phyloP scores from a whole-genome alignment of 768 basidiomycete species.

The Pleurotus tuber-regium region DNA sequence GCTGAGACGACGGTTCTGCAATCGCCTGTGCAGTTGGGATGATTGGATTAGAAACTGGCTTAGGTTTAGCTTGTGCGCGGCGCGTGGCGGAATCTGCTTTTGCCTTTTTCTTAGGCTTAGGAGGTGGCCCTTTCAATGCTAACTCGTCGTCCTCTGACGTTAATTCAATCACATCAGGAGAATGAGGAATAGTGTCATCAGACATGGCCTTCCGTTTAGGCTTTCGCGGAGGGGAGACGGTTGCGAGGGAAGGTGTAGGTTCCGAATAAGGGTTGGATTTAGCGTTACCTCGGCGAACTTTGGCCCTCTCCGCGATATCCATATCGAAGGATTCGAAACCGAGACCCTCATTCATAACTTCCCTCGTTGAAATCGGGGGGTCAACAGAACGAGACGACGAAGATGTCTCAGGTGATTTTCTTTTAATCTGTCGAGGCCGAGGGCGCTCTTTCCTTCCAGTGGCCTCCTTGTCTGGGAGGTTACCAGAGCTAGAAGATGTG shows the following conservation, averaged over 20 bases:
- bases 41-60: neutral
- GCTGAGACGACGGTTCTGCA: conserved; percentile 14
- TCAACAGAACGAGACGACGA: conserved; percentile 13
- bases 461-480: neutral
- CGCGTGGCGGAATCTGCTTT: conserved; percentile 14
- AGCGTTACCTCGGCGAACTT: conserved; percentile 45
- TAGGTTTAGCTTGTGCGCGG: neutral
- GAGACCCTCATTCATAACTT: conserved; percentile 9
- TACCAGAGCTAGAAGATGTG: neutral
- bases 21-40: conserved; percentile 20
- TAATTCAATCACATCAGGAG: conserved; percentile 42
- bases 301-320: conserved; percentile 57
- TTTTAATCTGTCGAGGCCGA: neutral
- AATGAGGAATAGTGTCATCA: conserved; percentile 1
- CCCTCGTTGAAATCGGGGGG: neutral
- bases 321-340: conserved; percentile 20
- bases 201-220: conserved; percentile 2
- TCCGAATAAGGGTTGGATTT: conserved; percentile 1
- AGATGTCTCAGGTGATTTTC: neutral
- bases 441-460: conserved; percentile 3
- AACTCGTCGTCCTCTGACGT: conserved; percentile 42
- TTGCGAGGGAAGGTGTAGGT: neutral
- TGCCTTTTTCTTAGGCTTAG: conserved; percentile 22
- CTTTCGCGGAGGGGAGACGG: neutral
- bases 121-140: conserved; percentile 18